Base-by-base conservation (phyloP, 2,329 filamentous ascomycete species). In the Dactylellina haptotyla region DNA sequence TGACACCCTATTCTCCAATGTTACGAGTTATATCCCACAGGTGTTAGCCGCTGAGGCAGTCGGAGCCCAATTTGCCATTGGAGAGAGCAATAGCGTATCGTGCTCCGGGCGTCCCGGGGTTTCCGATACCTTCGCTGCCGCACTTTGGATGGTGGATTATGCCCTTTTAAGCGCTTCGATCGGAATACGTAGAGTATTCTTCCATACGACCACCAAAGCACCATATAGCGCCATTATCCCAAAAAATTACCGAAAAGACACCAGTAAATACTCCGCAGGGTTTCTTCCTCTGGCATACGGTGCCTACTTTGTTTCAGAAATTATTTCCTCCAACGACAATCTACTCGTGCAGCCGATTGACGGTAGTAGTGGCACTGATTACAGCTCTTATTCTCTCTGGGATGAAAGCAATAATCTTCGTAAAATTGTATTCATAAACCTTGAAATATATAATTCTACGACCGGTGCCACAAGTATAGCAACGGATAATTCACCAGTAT, bases 41-140 rank as follows among this genome's bases (percentile, higher is more conserved):
- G 46, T 72, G 2, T 34, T 53, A 8, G 67, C 67, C 4, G 67
- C 67, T 1, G 59, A 72, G 14, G 50, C 59, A 9, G 61, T 54
- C 10, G 71, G 65, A 2, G 66, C 66, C 30, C 61, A 58, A 45
- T 78, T 78, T 43, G 71, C 77, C 4, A 77, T 79, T 26, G 78
- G 78, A 18, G 78, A 79, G 63, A 79, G 76, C 18, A 78, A 77
- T 77, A 82, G 80, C 12, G 75, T 77, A 43, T 76, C 75, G 5
- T 78, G 76, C 32, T 75, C 75, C 32, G 78, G 78, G 14, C 64
- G 71, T 1, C 66, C 69, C 9, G 78, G 77, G 10, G 75, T 79
- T 14, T 76, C 75, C 18, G 75, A 78, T 39, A 78, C 77, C 3
- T 69, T 79, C 16, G 77, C 75, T 4, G 77, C 77, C 16, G 75